Evolutionary conservation across 257 asterid species (phyloP).

Genomic region (Solanum chiquidenum): DNA sequence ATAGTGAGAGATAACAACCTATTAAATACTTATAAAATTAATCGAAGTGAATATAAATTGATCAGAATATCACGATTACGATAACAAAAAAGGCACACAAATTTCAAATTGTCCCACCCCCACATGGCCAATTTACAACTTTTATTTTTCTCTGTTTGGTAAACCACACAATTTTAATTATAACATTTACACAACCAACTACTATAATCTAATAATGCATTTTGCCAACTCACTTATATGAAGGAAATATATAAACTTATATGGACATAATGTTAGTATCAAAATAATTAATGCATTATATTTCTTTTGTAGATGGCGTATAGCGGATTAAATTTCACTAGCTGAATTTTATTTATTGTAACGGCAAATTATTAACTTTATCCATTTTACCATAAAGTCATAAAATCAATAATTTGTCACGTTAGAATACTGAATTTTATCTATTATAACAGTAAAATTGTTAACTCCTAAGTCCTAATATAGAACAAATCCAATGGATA

Average conservation of each 20-base stretch:
- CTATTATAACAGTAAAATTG: not conserved
- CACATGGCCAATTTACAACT: not conserved
- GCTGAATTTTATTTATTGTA: not conserved
- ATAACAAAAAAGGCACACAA: not conserved
- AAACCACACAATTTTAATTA: not conserved
- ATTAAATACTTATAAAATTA: not conserved
- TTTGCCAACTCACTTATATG: not conserved
- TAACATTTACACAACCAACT: not conserved
- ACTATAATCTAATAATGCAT: not conserved
- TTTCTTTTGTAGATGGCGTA: not conserved
- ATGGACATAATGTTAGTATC: not conserved
- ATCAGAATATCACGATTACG: not conserved
- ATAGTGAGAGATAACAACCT: too few relatives aligned
- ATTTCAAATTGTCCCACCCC: too few relatives aligned
- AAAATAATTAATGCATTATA: not conserved
- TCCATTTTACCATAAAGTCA: not conserved
- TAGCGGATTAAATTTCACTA: not conserved
- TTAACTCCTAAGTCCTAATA: not conserved
- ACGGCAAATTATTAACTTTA: not conserved
- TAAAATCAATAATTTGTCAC: not conserved
- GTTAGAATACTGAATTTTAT: not conserved
- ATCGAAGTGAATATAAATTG: not conserved
- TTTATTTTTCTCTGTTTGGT: not conserved
- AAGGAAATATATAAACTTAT: not conserved
- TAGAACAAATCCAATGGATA: not conserved